These are phyloP conservation scores for Galerina sulciceps DNA, from an alignment of 768 basidiomycete species.

Conservation along the genomic window DNA sequence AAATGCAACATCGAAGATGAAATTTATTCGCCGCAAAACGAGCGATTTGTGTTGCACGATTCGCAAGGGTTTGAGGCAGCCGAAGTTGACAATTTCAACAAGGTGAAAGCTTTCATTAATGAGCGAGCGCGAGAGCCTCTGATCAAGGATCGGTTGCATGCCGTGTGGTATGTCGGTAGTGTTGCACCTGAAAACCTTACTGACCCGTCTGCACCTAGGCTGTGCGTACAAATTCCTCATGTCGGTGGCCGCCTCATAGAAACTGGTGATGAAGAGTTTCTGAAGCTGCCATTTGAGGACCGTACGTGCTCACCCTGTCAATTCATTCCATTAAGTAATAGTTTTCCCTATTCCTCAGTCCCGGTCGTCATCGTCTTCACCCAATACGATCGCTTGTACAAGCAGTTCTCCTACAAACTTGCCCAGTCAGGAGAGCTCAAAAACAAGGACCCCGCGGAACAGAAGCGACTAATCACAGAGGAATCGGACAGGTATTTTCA, in stretches of 20 bases:
- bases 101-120: background rate
- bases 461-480: background rate
- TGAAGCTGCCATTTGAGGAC: background rate
- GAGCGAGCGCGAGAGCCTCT: too few relatives aligned
- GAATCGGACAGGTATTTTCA: too few relatives aligned
- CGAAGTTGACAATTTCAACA: slow-evolving; percentile 3
- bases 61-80: background rate
- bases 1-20: too few relatives aligned
- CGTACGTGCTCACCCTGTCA: background rate
- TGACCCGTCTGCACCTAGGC: too few relatives aligned
- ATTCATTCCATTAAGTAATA: too few relatives aligned
- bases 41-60: background rate
- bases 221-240: too few relatives aligned
- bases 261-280: slow-evolving; percentile 1
- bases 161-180: too few relatives aligned
- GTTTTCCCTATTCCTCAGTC: background rate
- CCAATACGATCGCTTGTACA: background rate
- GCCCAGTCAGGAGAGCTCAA: background rate
- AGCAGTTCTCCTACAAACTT: too few relatives aligned
- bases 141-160: too few relatives aligned
- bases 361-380: slow-evolving; percentile 1
- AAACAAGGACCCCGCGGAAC: background rate
- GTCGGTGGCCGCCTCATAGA: background rate
- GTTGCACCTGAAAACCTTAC: too few relatives aligned
- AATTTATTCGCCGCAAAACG: too few relatives aligned